Base-by-base conservation (phyloP, 306 rosid genomes). In the Boehmeria nivea region DNA sequence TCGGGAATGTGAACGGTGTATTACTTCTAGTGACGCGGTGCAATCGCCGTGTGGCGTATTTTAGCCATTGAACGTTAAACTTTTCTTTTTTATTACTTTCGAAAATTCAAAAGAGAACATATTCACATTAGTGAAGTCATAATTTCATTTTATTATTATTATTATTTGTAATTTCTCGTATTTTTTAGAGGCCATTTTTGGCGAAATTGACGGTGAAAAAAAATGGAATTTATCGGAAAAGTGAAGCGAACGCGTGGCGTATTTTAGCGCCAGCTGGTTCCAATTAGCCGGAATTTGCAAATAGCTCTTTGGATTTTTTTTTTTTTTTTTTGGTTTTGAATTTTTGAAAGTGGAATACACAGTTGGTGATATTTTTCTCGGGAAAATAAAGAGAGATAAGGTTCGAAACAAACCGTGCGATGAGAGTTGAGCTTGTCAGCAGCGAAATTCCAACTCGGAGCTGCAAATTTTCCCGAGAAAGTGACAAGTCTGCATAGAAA, bases 221-320 rank as follows among this genome's bases (percentile, higher is more conserved):
- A n/a, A n/a, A n/a, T n/a, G n/a, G n/a, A n/a, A n/a, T n/a, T n/a
- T n/a, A n/a, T n/a, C n/a, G n/a, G n/a, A n/a, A n/a, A n/a, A n/a
- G n/a, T n/a, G n/a, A n/a, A n/a, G n/a, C 0, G 4, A 57, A 64
- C 34, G 51, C 64, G 39, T 42, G 64, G 63, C 48, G 65, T 24
- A 69, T 14, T 57, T 38, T 65, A 62, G 64, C 19, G 66, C 74
- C 66, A 74, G 75, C 82, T 66, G 70, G 74, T 75, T 71, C 60
- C 63, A 21, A 66, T 62, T 50, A 46, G 19, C 37, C 22, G 40
- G 52, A 59, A 8, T 47, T 49, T 21, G 56, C 46, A 76, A 63
- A 58, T 54, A 26, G 1, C 28, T 7, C 42, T 34, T n/a, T 7
- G 19, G 27, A 19, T n/a, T 16, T 6, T n/a, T 8, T 43, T 60